Evolutionary conservation across 257 asterid species (phyloP).

Genomic region (Mitragyna speciosa): DNA sequence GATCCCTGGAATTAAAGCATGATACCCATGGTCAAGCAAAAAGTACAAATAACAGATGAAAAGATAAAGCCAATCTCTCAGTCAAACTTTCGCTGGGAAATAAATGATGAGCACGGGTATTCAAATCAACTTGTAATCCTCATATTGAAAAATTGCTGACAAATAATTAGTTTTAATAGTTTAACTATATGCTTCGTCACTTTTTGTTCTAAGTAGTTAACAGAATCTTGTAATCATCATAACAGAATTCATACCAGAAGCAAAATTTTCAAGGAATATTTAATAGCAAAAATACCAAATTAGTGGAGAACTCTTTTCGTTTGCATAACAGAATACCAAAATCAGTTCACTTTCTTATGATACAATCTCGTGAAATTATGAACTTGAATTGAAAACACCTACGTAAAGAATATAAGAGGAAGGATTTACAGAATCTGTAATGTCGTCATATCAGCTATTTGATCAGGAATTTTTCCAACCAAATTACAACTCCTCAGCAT

Average conservation of each 20-base stretch:
- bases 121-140: neutral
- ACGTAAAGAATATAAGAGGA: neutral
- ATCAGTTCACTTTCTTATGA: neutral
- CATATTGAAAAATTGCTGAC: neutral
- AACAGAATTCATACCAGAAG: no score
- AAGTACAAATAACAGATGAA: neutral
- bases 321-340: neutral
- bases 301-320: neutral
- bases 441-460: constrained; percentile 24
- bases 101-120: neutral
- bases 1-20: constrained; percentile 42
- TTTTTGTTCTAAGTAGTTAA: neutral
- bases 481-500: constrained; percentile 64
- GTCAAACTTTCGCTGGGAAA: neutral
- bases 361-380: neutral
- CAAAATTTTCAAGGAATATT: no score
- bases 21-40: neutral
- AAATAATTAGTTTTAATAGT: no score
- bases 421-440: constrained; percentile 38
- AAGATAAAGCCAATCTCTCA: neutral
- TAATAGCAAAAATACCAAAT: no score
- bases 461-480: constrained; percentile 41
- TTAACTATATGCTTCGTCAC: neutral
- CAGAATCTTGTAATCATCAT: neutral
- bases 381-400: neutral